Evolutionary conservation across 1,284 basidiomycete genomes (phyloP).

Genomic region (Ceratobasidium sp.): DNA sequence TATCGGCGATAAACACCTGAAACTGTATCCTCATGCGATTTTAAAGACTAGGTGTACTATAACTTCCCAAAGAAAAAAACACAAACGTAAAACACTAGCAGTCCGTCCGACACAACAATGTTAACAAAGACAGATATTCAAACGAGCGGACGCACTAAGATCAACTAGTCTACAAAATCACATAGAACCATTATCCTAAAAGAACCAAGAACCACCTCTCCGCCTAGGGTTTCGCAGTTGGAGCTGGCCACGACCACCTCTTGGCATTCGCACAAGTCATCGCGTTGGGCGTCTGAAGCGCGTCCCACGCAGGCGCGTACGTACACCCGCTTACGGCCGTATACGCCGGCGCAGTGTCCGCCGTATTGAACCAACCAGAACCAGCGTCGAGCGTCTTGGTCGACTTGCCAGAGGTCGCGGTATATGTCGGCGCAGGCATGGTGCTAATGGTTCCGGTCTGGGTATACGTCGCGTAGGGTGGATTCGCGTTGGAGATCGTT

Average conservation of each 20-base stretch:
- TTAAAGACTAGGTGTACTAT: constrained; percentile 30
- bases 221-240: constrained; percentile 8
- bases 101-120: constrained; percentile 19
- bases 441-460: constrained; percentile 61
- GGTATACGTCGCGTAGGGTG: constrained; percentile 60
- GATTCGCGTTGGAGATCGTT: constrained; percentile 61
- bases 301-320: constrained; percentile 76
- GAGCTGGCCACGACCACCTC: constrained; percentile 20
- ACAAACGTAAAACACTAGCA: neutral
- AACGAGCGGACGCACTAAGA: constrained; percentile 11
- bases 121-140: constrained; percentile 27
- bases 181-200: neutral
- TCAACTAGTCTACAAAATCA: constrained; percentile 9
- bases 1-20: too few relatives aligned
- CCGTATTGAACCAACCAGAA: constrained; percentile 72
- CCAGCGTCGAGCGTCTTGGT: constrained; percentile 64
- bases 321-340: constrained; percentile 72
- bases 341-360: constrained; percentile 60
- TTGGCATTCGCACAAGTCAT: constrained; percentile 30
- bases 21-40: neutral
- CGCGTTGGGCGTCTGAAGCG: constrained; percentile 51
- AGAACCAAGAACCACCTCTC: too few relatives aligned
- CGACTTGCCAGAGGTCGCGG: constrained; percentile 56
- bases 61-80: neutral
- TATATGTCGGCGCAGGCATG: constrained; percentile 53